Percentiles rank a stretch among this genome's conserved stretches.
Evolutionary conservation across 1,284 basidiomycete species (phyloP).

Genomic region (Trichosporon sp.): DNA sequence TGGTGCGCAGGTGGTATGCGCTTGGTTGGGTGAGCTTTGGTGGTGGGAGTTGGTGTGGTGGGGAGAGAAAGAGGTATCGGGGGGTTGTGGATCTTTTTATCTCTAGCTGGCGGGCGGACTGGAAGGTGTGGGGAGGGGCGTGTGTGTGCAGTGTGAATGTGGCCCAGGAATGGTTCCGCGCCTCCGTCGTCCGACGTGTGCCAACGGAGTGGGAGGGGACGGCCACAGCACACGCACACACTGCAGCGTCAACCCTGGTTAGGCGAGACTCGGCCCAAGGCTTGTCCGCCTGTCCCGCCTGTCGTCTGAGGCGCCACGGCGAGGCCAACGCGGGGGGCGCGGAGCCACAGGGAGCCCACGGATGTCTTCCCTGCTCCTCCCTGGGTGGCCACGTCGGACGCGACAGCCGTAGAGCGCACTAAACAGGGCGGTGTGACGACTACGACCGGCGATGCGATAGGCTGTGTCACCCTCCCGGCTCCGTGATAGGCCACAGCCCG

Average conservation of each 20-base stretch:
- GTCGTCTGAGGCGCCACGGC: background rate
- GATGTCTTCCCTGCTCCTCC: background rate
- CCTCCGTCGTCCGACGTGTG: slow-evolving; percentile 6
- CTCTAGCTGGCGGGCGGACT: background rate
- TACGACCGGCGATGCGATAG: background rate
- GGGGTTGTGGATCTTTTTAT: slow-evolving; percentile 15
- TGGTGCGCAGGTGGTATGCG: slow-evolving; percentile 11
- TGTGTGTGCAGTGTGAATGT: slow-evolving; percentile 6
- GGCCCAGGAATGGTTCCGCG: background rate
- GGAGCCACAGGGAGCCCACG: slow-evolving; percentile 12
- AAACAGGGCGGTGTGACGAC: too few species aligned
- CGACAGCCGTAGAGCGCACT: background rate
- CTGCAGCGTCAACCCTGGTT: background rate
- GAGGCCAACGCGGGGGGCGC: background rate
- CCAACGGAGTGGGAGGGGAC: background rate
- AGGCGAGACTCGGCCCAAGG: background rate
- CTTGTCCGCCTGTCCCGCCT: too few species aligned
- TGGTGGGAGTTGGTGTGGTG: background rate
- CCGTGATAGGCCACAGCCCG: background rate
- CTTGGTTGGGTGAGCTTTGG: background rate
- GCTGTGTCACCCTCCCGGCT: background rate
- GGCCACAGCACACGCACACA: background rate
- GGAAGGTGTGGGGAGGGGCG: background rate
- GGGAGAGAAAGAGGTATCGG: background rate
- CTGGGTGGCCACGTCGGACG: slow-evolving; percentile 1